phyloP scores from a whole-genome alignment of 2,329 filamentous ascomycete genomes.

The Claviceps capensis region DNA sequence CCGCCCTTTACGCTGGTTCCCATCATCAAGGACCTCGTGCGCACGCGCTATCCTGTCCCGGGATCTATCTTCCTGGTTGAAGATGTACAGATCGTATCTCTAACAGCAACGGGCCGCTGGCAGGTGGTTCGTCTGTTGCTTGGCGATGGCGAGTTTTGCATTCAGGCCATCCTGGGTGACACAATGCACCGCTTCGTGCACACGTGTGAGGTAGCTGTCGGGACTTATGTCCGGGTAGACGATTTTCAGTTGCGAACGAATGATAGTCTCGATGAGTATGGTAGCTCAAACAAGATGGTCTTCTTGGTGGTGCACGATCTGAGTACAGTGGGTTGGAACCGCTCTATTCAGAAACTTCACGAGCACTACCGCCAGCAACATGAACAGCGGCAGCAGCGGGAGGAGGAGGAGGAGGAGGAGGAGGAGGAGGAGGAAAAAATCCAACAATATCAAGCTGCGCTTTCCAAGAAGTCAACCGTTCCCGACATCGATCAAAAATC shows the following conservation, averaged over 20 bases:
- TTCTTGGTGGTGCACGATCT: constrained; percentile 34
- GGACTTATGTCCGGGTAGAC: constrained; percentile 35
- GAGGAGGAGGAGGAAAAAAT: not conserved
- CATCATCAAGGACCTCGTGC: constrained; percentile 33
- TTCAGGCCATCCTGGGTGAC: constrained; percentile 36
- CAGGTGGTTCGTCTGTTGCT: constrained; percentile 34
- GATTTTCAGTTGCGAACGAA: constrained; percentile 23
- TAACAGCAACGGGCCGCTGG: constrained; percentile 24
- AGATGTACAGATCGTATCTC: constrained; percentile 23
- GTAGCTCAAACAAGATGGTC: constrained; percentile 18
- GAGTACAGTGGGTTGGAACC: constrained; percentile 33
- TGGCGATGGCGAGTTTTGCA: constrained; percentile 38
- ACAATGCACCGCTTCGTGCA: constrained; percentile 36
- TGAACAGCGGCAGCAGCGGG: not conserved
- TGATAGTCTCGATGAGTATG: constrained; percentile 2
- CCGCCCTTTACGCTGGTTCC: constrained; percentile 20
- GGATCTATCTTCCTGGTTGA: constrained; percentile 38
- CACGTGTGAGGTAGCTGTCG: constrained; percentile 28
- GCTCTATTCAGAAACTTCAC: constrained; percentile 19
- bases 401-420: not conserved
- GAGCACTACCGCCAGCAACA: not conserved
- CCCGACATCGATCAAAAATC: not conserved
- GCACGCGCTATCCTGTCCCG: constrained; percentile 32
- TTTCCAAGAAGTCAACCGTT: not conserved
- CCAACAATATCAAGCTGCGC: not conserved